phyloP scores from a whole-genome alignment of 73 alveolate species.

The Tetrahymena malaccensis region DNA sequence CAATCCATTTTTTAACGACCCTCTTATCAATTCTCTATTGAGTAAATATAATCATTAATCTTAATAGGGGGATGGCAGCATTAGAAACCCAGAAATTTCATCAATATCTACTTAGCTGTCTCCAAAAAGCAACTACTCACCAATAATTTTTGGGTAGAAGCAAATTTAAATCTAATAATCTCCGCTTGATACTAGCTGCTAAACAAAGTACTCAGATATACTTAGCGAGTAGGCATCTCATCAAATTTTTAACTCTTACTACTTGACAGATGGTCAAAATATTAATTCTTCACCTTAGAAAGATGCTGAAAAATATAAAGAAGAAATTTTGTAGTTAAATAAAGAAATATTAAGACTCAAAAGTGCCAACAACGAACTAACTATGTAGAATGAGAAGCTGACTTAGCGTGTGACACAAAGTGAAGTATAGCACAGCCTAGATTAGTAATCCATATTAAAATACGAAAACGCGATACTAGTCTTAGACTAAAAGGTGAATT shows the following conservation, averaged over 20 bases:
- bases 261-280: neutral
- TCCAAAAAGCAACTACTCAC: neutral
- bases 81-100: neutral
- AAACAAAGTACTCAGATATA: neutral
- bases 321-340: neutral
- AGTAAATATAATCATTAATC: neutral
- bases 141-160: neutral
- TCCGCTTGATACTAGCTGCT: neutral
- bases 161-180: neutral
- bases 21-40: neutral
- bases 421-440: neutral
- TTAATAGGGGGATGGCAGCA: neutral
- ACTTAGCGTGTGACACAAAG: neutral
- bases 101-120: neutral
- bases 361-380: neutral
- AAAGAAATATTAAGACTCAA: neutral
- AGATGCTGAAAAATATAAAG: neutral
- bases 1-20: neutral
- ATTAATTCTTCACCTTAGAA: neutral
- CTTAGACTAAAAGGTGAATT: neutral
- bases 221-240: neutral
- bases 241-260: neutral
- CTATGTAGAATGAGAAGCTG: neutral
- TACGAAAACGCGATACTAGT: neutral
- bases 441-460: neutral